Evolutionary conservation across 352 stramenopile genomes (phyloP).

Genomic region (Phytopythium cucurbitacearum): DNA sequence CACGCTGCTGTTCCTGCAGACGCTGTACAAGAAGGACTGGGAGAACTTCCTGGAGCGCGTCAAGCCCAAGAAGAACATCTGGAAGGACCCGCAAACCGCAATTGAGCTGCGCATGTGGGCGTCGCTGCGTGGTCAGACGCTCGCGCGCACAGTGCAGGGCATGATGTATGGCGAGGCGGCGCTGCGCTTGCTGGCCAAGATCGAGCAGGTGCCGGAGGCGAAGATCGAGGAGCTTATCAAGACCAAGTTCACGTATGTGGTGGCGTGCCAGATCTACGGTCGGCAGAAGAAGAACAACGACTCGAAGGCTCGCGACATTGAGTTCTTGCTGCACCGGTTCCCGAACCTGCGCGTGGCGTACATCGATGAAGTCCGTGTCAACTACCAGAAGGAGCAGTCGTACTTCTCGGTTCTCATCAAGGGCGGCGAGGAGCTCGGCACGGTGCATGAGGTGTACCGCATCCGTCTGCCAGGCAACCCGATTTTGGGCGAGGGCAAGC

Average conservation of each 20-base stretch:
- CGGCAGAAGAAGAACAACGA: constrained; percentile 98
- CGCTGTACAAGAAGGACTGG: constrained; percentile 98
- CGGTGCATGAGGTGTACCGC: constrained; percentile 93
- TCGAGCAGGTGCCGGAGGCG: constrained; percentile 90
- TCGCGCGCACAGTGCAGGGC: constrained; percentile 96
- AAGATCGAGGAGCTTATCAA: constrained; percentile 96
- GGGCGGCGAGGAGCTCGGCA: constrained; percentile 61
- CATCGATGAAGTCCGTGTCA: constrained; percentile 97
- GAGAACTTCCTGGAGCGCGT: constrained; percentile 97
- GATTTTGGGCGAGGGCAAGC: constrained; percentile 98
- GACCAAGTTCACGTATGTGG: constrained; percentile 99
- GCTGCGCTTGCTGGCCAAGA: constrained; percentile 94
- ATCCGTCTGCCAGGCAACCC: constrained; percentile 97
- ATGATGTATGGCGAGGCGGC: constrained; percentile 99
- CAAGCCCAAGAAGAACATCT: constrained; percentile 91
- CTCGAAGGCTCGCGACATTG: constrained; percentile 97
- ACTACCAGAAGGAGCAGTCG: constrained; percentile 92
- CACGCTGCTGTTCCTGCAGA: constrained; percentile 91
- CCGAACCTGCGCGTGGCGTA: constrained; percentile 97
- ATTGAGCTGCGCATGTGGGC: constrained; percentile 96
- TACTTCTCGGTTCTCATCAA: constrained; percentile 99
- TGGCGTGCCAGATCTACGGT: constrained; percentile 98
- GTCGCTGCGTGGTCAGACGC: constrained; percentile 96
- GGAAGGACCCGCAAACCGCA: constrained; percentile 81
- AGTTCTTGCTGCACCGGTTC: constrained; percentile 96